phyloP scores from a whole-genome alignment of 2,329 filamentous ascomycete genomes.

The Bipolaris zeicola region DNA sequence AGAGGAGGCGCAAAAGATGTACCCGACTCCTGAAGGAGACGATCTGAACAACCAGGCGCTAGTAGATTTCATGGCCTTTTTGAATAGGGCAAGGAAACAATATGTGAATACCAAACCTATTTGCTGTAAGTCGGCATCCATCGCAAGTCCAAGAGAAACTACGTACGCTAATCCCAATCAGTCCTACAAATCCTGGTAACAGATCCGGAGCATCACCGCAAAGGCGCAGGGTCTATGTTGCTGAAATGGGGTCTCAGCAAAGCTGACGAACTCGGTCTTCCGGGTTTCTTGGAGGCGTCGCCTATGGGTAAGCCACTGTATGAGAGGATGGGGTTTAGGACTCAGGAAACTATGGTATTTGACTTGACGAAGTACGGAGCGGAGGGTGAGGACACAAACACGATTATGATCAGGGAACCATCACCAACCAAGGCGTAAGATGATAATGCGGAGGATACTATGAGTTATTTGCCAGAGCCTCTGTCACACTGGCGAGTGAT shows the following conservation, averaged over 20 bases:
- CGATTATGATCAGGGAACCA: conserved; percentile 39
- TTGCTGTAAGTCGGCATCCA: conserved; percentile 30
- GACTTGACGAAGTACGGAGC: conserved; percentile 39
- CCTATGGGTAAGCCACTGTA: conserved; percentile 51
- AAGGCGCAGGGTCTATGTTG: conserved; percentile 50
- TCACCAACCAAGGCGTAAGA: not conserved
- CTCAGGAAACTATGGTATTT: conserved; percentile 24
- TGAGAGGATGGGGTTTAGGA: conserved; percentile 35
- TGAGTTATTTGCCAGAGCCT: not conserved
- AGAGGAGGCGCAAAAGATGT: conserved; percentile 37
- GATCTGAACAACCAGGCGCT: conserved; percentile 33
- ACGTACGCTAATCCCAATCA: conserved; percentile 8
- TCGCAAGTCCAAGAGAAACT: not conserved
- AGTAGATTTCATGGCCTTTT: conserved; percentile 36
- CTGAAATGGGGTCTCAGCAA: conserved; percentile 49
- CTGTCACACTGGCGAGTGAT: not conserved
- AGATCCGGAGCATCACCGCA: conserved; percentile 49
- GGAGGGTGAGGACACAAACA: conserved; percentile 34
- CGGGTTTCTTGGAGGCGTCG: conserved; percentile 52
- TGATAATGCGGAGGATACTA: not conserved
- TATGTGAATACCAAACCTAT: conserved; percentile 46
- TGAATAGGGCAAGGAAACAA: conserved; percentile 33
- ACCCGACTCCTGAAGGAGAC: conserved; percentile 32
- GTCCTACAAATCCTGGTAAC: conserved; percentile 43
- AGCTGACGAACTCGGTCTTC: conserved; percentile 50